Conservation (phyloP, 2,329 filamentous ascomycete genomes). For the Colletotrichum viniferum region DNA sequence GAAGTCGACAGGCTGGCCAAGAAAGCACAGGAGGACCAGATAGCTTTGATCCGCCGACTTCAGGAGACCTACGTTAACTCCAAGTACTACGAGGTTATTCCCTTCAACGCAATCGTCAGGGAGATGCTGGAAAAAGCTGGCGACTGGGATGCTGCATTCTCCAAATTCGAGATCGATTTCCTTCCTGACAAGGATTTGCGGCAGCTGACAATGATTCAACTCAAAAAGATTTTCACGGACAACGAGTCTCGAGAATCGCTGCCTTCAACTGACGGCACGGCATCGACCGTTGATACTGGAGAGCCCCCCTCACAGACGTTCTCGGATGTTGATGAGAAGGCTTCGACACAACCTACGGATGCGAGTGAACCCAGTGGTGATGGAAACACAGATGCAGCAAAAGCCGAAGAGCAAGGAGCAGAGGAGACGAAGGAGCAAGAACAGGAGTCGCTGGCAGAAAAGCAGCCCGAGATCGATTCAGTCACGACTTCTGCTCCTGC, state of each 20-base stretch:
- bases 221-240: constrained; percentile 94
- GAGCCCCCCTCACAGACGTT: constrained; percentile 51
- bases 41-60: constrained; percentile 73
- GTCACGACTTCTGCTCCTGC: not conserved
- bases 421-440: not conserved
- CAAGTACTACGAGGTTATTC: constrained; percentile 96
- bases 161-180: constrained; percentile 90
- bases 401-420: constrained; percentile 12
- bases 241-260: constrained; percentile 82
- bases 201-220: constrained; percentile 86
- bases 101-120: constrained; percentile 85
- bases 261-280: constrained; percentile 69
- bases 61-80: constrained; percentile 92
- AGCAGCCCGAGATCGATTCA: not conserved
- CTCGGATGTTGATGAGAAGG: constrained; percentile 52
- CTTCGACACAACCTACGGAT: constrained; percentile 45
- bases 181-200: constrained; percentile 97
- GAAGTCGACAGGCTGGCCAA: constrained; percentile 81
- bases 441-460: not conserved
- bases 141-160: constrained; percentile 91
- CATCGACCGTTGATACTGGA: constrained; percentile 56
- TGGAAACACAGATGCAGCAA: constrained; percentile 31
- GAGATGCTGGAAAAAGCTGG: constrained; percentile 92
- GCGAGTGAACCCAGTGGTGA: constrained; percentile 36
- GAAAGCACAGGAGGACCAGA: constrained; percentile 84